Evolutionary conservation across 306 rosid genomes (phyloP), one percentile per base, ranked within the genome.

Genomic region (Macrotyloma uniflorum): DNA sequence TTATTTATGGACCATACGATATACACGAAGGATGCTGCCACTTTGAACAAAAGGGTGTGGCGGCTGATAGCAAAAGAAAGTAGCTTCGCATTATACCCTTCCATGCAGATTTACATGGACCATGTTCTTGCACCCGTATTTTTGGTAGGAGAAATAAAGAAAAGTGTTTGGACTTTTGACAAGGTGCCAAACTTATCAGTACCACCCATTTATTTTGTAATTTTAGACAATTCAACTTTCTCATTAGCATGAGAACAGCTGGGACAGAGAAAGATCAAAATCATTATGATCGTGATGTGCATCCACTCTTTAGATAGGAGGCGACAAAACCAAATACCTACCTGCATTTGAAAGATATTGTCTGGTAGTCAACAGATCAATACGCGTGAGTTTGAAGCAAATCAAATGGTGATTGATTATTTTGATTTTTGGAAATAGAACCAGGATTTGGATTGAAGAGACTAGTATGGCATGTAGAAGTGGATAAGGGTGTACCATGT

Each of bases 151-250:
- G 16, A 43, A 67, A 42, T 53, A 18, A 50, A 50, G 53, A 75
- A 55, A 67, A 63, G 46, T 22, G 28, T 62, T 70, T 62, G 46
- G 30, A 69, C 54, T 67, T 67, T 67, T 58, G 54, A 74, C 80
- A 40, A 74, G 77, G 83, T 79, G 74, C 87, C 78, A 78, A 83
- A 82, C 68, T 47, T 15, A 45, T 75, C 71, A 76, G 8, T 33
- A 75, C 85, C 89, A 66, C 30, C 80, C 82, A 79, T 68, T 63
- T 19, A 42, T 57, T 61, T 35, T 51, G 3, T 9, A 28, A 6
- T 16, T 61, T 61, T 16, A 55, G 26, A 71, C 61, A 45, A 32
- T 45, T 70, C 50, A 72, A 57, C 62, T 49, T 68, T 67, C 53
- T 58, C 51, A 32, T 72, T 35, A 40, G n/a, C 66, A 64, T 18